Evolutionary conservation across 2,329 filamentous ascomycete species (phyloP), one percentile per base, ranked within the genome.

Genomic region (Paracamarosporium sp.): DNA sequence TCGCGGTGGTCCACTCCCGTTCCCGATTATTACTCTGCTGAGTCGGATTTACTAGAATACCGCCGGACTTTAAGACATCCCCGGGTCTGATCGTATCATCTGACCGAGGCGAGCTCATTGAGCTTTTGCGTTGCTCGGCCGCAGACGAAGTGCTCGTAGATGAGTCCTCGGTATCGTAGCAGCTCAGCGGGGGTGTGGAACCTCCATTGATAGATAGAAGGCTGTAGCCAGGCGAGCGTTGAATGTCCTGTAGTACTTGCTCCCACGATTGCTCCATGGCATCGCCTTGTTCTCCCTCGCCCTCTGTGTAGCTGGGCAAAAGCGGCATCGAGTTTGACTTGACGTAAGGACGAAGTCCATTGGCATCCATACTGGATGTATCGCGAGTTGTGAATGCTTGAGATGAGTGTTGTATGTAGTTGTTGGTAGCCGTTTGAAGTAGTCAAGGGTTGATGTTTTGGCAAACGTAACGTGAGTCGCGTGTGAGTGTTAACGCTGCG

Each of bases 71-170:
- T 15, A 36, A 7, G 12, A n/a, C 11, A 24, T 40, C 43, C 7
- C 35, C 44, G 12, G 45, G 35, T 22, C 20, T 55, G 53, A 55
- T 35, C 20, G 53, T 55, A 4, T 5, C n/a, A 17, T 55, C 53
- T 35, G 53, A 55, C 1, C 25, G 25, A 17, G 45, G 53, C 8
- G 53, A 55, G 17, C 36, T 50, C 13, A 13, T 15, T 12, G 35
- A 6, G 22, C 5, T 24, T 15, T 33, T 33, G n/a, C 31, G n/a
- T 9, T 24, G 6, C 25, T 30, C 31, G 4, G 20, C 15, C 9
- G 30, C n/a, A 11, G 1, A 12, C 12, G 17, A 25, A 15, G 22
- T 6, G 20, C 12, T 13, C n/a, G 12, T 30, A 28, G 20, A 4
- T 12, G 15, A 11, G 31, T n/a, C 7, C 6, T 31, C 33, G 2